Evolutionary conservation across 257 asterid genomes (phyloP), one percentile per base, ranked within the genome.

Genomic region (Ophiorrhiza pumila): DNA sequence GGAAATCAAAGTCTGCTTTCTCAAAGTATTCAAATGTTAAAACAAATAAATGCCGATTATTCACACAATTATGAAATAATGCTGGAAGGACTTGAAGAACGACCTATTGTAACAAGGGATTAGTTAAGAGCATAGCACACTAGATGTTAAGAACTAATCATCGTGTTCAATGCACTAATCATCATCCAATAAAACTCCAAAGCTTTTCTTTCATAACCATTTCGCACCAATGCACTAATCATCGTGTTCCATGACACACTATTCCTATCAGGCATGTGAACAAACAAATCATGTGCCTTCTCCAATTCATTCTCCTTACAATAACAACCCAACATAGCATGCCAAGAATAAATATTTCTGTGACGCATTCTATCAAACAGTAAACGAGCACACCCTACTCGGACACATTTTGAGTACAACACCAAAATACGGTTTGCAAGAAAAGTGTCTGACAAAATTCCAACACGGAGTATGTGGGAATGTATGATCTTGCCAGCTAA

Each of bases 221-320:
- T 88, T 56, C 82, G 76, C 11, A 88, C 80, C 58, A 85, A 66
- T 57, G 85, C 78, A 31, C 91, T 85, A 34, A 88, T 88, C 32
- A 90, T 79, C 77, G 83, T 77, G 71, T 90, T 90, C 91, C 92
- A 90, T 31, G 93, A 84, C 71, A 90, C 88, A 22, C 83, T 50
- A 73, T 81, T 81, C 71, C 85, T 82, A 76, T 85, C 91, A 14
- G 90, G 79, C 91, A 90, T 90, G 68, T 74, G 81, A 59, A 71
- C 80, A 73, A 90, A 90, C 74, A 88, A 49, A 15, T 81, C 79
- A 37, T 57, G 70, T 4, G 95, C 95, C 67, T 83, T 79, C 7
- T 37, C 73, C 65, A 85, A 50, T 68, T 90, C 90, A 75, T 83
- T 81, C 69, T 71, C 73, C 74, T 87, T 87, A 84, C 90, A 83